Evolutionary conservation across 228 moss, liverwort and hornwort species (phyloP).

Genomic region (Sphagnum magellanicum): DNA sequence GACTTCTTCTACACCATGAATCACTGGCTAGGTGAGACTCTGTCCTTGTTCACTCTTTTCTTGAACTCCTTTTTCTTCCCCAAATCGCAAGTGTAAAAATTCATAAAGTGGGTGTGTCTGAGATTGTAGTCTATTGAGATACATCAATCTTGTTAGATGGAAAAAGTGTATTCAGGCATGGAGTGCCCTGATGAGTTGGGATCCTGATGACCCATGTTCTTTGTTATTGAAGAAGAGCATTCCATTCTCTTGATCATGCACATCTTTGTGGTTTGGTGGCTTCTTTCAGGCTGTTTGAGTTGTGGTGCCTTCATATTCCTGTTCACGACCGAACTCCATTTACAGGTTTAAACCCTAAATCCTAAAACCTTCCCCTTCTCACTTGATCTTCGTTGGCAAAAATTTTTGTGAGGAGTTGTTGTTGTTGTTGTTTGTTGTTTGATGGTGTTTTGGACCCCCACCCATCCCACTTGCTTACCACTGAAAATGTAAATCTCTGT

Average conservation of each 20-base stretch:
- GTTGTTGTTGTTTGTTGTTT: background rate
- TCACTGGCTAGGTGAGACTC: slow-evolving; percentile 61
- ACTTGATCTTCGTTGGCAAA: background rate
- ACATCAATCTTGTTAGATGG: background rate
- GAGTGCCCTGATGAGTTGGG: background rate
- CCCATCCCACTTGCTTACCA: background rate
- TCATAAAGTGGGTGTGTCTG: background rate
- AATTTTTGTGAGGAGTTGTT: background rate
- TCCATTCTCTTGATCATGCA: no score
- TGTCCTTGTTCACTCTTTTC: background rate
- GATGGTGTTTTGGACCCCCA: background rate
- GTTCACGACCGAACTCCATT: slow-evolving; percentile 77
- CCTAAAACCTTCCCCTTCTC: background rate
- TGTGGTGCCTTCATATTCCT: slow-evolving; percentile 84
- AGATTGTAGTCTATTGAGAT: background rate
- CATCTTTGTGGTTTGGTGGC: background rate
- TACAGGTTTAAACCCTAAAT: slow-evolving; percentile 30
- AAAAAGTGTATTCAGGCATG: background rate
- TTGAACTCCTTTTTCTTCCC: background rate
- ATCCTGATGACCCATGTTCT: background rate
- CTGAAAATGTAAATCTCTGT: background rate
- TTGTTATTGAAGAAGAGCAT: no score
- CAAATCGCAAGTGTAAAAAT: background rate
- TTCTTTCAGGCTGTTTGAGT: slow-evolving; percentile 68
- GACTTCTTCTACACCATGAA: slow-evolving; percentile 70